phyloP scores from a whole-genome alignment of 2,329 filamentous ascomycete genomes.

The Microdochium bolleyi region DNA sequence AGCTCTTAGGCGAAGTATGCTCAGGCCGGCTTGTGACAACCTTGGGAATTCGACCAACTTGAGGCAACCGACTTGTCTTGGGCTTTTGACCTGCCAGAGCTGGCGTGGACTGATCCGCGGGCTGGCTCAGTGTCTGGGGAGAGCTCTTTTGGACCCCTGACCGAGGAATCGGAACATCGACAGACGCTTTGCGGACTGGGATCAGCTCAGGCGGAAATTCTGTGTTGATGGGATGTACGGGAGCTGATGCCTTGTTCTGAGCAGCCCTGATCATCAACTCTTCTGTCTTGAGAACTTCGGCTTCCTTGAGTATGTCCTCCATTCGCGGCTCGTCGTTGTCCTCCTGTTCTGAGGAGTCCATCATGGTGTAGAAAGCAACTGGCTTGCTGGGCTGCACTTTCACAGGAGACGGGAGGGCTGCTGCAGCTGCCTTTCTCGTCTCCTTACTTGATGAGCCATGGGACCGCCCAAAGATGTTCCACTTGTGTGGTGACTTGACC shows the following conservation, averaged over 20 bases:
- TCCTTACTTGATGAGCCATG: conserved; percentile 29
- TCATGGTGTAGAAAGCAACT: conserved; percentile 52
- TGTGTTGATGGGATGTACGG: no score
- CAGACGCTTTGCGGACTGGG: neutral
- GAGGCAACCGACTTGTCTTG: conserved; percentile 46
- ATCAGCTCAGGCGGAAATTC: no score
- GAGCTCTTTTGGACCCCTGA: neutral
- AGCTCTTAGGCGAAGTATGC: conserved; percentile 66
- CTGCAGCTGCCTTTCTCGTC: conserved; percentile 28
- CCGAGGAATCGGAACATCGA: neutral
- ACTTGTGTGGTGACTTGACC: conserved; percentile 48
- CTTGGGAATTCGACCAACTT: conserved; percentile 79
- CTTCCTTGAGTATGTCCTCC: conserved; percentile 42
- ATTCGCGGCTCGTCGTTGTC: conserved; percentile 28
- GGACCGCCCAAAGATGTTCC: conserved; percentile 55
- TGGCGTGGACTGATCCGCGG: neutral
- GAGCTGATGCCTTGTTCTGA: neutral
- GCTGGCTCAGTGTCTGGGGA: neutral
- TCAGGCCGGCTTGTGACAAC: conserved; percentile 65
- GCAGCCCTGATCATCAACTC: neutral
- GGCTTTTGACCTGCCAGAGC: neutral
- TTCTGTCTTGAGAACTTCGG: conserved; percentile 23
- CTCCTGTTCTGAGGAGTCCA: conserved; percentile 50
- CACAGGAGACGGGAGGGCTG: conserved; percentile 37
- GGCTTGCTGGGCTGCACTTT: conserved; percentile 41